Percentiles rank a stretch among this genome's conserved stretches.
Conservation (phyloP, 2,329 filamentous ascomycete genomes). For the Ophiostoma tasmaniense region DNA sequence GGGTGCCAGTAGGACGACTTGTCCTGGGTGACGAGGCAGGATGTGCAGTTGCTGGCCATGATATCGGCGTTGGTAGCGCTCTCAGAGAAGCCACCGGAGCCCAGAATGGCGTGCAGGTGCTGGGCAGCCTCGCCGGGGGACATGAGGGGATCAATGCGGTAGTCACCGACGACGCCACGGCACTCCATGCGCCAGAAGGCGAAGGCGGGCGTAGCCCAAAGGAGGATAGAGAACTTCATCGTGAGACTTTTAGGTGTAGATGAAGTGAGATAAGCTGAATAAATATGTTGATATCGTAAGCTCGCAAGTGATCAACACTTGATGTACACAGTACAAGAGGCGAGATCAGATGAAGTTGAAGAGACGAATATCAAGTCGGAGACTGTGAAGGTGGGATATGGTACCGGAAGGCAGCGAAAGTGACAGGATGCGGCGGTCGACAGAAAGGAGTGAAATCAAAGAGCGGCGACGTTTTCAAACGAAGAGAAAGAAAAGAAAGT, state of each 20-base stretch:
- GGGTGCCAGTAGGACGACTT: slow-evolving; percentile 87
- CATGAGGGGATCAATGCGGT: slow-evolving; percentile 70
- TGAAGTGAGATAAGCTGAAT: neutral
- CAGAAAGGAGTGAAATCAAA: neutral
- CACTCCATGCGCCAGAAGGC: slow-evolving; percentile 92
- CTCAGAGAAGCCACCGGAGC: slow-evolving; percentile 59
- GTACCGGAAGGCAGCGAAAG: neutral
- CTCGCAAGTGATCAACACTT: slow-evolving; percentile 4
- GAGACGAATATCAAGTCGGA: neutral
- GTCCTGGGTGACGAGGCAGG: slow-evolving; percentile 70
- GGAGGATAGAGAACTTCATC: neutral
- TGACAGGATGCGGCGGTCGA: neutral
- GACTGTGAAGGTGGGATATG: neutral
- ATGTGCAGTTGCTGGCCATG: slow-evolving; percentile 59
- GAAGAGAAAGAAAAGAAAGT: slow-evolving; percentile 8
- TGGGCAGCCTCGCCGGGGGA: slow-evolving; percentile 48
- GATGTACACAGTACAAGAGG: slow-evolving; percentile 3
- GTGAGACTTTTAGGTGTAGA: neutral
- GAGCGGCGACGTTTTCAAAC: slow-evolving; percentile 6
- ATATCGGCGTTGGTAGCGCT: slow-evolving; percentile 51
- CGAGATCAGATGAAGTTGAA: slow-evolving; percentile 1
- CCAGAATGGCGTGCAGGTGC: slow-evolving; percentile 70
- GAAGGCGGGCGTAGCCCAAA: slow-evolving; percentile 19
- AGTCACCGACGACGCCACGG: slow-evolving; percentile 58
- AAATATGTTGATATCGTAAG: neutral